Evolutionary conservation across 108 stramenopile species (phyloP).

Genomic region (Pseudonitzschia multistriata): DNA sequence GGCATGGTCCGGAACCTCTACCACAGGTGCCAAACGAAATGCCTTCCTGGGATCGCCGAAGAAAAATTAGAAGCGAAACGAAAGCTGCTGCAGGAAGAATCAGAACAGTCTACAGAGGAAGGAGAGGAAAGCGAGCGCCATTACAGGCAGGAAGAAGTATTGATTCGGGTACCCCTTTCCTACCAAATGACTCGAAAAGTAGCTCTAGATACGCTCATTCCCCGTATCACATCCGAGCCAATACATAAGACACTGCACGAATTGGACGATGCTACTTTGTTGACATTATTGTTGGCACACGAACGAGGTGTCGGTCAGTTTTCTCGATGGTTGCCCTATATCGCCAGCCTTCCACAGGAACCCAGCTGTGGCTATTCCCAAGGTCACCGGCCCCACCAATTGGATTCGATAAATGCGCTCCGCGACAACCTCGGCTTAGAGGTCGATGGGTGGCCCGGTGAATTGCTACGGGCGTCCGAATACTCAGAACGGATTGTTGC

Average conservation of each 20-base stretch:
- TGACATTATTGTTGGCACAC: constrained; percentile 67
- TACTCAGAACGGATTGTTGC: constrained; percentile 53
- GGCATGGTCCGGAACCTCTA: constrained; percentile 73
- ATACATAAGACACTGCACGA: constrained; percentile 40
- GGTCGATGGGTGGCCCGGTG: constrained; percentile 70
- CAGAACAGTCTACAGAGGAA: not conserved
- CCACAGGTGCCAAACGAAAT: constrained; percentile 63
- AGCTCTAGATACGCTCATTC: constrained; percentile 60
- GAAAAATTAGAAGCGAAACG: constrained; percentile 38
- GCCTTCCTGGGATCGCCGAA: constrained; percentile 57
- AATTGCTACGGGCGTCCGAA: constrained; percentile 64
- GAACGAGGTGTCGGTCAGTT: constrained; percentile 63
- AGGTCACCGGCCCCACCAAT: constrained; percentile 49
- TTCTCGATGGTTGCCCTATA: constrained; percentile 74
- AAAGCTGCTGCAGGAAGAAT: not conserved
- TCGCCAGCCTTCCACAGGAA: constrained; percentile 68
- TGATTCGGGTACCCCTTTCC: constrained; percentile 65
- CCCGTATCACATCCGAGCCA: constrained; percentile 51
- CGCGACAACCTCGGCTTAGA: constrained; percentile 70
- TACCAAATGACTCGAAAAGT: constrained; percentile 77
- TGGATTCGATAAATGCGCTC: constrained; percentile 68
- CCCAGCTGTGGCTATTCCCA: constrained; percentile 75
- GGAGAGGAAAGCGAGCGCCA: not conserved
- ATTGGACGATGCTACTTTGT: constrained; percentile 72
- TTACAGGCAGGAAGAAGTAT: constrained; percentile 57